Conservation (phyloP, 1,284 basidiomycete genomes). For the Mycosarcoma mackinlayi region DNA sequence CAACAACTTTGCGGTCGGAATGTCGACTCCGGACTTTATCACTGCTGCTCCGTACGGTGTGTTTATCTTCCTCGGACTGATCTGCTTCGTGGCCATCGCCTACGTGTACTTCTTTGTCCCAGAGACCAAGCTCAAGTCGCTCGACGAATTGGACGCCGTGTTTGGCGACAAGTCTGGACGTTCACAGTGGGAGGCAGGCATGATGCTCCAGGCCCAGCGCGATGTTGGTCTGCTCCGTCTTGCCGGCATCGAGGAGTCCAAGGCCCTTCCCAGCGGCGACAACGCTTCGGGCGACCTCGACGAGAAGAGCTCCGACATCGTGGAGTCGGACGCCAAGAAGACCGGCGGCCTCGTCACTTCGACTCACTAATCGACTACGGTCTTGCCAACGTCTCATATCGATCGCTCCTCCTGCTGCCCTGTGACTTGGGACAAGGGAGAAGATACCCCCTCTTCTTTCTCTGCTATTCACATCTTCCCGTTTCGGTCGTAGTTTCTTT, state of each 20-base stretch:
- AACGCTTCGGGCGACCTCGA: conserved; percentile 28
- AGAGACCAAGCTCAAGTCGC: conserved; percentile 79
- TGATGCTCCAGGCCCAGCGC: conserved; percentile 47
- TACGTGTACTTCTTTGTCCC: conserved; percentile 73
- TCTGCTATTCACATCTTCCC: no score
- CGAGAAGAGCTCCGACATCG: conserved; percentile 39
- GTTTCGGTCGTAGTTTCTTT: no score
- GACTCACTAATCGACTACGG: conserved; percentile 30
- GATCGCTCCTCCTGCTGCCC: no score
- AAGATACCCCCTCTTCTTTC: no score
- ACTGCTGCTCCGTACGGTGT: conserved; percentile 71
- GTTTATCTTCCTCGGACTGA: conserved; percentile 76
- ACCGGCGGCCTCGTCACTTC: conserved; percentile 17
- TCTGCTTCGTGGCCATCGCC: conserved; percentile 76
- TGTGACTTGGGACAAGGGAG: no score
- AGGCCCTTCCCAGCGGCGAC: conserved; percentile 21
- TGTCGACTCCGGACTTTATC: conserved; percentile 49
- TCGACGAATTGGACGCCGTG: conserved; percentile 75
- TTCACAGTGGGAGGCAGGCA: conserved; percentile 44
- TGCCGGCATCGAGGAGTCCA: conserved; percentile 49
- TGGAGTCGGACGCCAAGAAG: conserved; percentile 5
- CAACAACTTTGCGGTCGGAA: conserved; percentile 76
- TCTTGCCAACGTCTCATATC: no score
- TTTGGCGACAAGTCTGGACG: conserved; percentile 54
- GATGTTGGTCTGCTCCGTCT: conserved; percentile 51